Evolutionary conservation across 2,329 filamentous ascomycete species (phyloP), one percentile per base, ranked within the genome.

Genomic region (Cladosporium sp.): DNA sequence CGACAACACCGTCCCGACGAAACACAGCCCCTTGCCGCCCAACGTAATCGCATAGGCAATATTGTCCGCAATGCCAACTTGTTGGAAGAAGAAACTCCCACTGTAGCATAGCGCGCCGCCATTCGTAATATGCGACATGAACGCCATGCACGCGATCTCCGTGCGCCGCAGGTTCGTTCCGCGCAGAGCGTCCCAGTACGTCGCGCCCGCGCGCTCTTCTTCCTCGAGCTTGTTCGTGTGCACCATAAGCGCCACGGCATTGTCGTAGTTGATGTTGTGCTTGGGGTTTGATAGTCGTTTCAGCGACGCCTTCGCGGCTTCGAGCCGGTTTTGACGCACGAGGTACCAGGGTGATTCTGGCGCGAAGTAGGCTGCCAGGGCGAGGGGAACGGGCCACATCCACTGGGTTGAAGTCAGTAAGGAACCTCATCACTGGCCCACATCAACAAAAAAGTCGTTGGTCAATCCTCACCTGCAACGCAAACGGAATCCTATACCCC

Each of bases 131-230:
- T 74, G 72, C 6, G 63, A 61, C 3, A 67, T 56, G 66, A 67
- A 74, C n/a, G 63, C 61, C 35, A 66, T 61, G 54, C 62, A 69
- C 5, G 64, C 67, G 13, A 74, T 70, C 53, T 74, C 71, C 2
- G 72, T 74, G 3, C 72, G 68, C 3, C 72, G 70, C 56, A 76
- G 66, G 58, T 83, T 76, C 13, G 57, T 59, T 3, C 66, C 65
- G 43, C 63, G 66, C 56, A 72, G 69, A 55, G 68, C 71, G 45
- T 71, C 68, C 9, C 63, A 40, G 51, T 70, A 71, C 1, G 60
- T 61, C 2, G 64, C 63, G 9, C 66, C 67, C 8, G 53, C 46
- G 1, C 54, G 53, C 37, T 59, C 52, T 10, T 63, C 60, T 49
- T 64, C 63, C 54, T 71, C 70, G 6, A 68, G 56, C 41, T 64